Percentiles rank a stretch among this genome's conserved stretches.
Conservation (phyloP, 2,329 filamentous ascomycete species). For the Pseudogymnoascus sp. region DNA sequence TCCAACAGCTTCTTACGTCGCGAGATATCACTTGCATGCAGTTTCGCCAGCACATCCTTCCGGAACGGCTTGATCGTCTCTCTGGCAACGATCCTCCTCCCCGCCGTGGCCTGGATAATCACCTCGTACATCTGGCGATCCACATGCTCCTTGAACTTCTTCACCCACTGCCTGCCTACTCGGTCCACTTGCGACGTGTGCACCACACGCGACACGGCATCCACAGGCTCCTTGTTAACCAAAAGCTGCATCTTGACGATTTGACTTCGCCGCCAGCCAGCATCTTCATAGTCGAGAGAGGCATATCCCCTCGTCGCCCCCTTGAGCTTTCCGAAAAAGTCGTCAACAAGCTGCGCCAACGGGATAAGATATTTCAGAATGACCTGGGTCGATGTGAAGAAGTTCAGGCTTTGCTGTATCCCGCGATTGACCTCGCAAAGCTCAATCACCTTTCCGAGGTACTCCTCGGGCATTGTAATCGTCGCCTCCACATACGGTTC, state of each 20-base stretch:
- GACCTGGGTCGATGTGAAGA: slow-evolving; percentile 86
- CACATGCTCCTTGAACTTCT: slow-evolving; percentile 94
- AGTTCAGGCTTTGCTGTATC: slow-evolving; percentile 77
- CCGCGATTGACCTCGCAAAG: slow-evolving; percentile 86
- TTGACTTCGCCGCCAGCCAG: slow-evolving; percentile 71
- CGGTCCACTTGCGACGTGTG: slow-evolving; percentile 74
- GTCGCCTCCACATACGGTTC: slow-evolving; percentile 75
- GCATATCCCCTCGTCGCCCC: slow-evolving; percentile 91
- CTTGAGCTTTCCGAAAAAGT: slow-evolving; percentile 95
- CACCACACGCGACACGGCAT: slow-evolving; percentile 86
- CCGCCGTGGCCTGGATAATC: slow-evolving; percentile 84
- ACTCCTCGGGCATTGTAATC: slow-evolving; percentile 86
- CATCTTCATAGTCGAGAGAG: slow-evolving; percentile 92
- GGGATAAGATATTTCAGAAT: slow-evolving; percentile 91
- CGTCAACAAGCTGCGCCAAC: slow-evolving; percentile 83
- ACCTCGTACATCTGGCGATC: slow-evolving; percentile 96
- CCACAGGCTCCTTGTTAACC: slow-evolving; percentile 88
- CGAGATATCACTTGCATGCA: slow-evolving; percentile 84
- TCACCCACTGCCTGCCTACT: slow-evolving; percentile 79
- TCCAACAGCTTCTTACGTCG: slow-evolving; percentile 80
- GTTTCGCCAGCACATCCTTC: slow-evolving; percentile 87
- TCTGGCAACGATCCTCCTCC: slow-evolving; percentile 73
- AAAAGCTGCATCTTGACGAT: slow-evolving; percentile 86
- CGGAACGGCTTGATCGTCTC: slow-evolving; percentile 95
- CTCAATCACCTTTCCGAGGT: slow-evolving; percentile 89